Percentiles rank a stretch among this genome's conserved stretches.
Evolutionary conservation across 2,329 filamentous ascomycete species (phyloP).

Genomic region (Emericellopsis cladophorae): DNA sequence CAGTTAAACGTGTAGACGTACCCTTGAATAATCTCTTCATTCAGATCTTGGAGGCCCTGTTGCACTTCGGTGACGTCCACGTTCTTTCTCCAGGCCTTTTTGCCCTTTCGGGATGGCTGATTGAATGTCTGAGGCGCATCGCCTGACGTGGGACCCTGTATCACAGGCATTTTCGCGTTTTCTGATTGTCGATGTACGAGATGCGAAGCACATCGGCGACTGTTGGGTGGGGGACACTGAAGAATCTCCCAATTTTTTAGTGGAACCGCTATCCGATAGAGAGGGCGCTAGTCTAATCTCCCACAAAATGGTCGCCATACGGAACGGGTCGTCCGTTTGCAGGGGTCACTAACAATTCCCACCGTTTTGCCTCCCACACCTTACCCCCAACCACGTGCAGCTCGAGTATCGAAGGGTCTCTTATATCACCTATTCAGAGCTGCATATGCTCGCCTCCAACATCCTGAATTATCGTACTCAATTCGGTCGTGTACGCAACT

Average conservation of each 20-base stretch:
- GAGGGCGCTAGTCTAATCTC: no score
- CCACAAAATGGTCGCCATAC: no score
- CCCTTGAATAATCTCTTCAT: conserved; percentile 87
- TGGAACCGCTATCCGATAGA: conserved; percentile 5
- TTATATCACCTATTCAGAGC: conserved; percentile 1
- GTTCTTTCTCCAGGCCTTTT: conserved; percentile 98
- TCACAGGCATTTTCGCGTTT: conserved; percentile 34
- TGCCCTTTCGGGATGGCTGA: conserved; percentile 90
- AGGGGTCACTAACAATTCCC: no score
- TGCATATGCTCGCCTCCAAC: neutral
- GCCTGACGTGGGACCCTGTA: conserved; percentile 33
- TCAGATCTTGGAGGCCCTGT: conserved; percentile 68
- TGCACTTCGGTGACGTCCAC: conserved; percentile 84
- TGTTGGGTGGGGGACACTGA: neutral
- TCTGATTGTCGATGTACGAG: neutral
- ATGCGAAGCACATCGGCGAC: neutral
- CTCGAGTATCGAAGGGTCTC: no score
- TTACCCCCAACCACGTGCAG: no score
- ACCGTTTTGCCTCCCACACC: no score
- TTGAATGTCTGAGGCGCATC: conserved; percentile 67
- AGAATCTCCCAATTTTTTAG: conserved; percentile 6
- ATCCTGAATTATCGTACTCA: no score
- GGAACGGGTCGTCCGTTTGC: no score
- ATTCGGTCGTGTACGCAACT: no score
- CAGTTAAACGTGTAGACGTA: conserved; percentile 23